phyloP scores from a whole-genome alignment of 2,329 filamentous ascomycete genomes.

The Fusarium bulbicola region DNA sequence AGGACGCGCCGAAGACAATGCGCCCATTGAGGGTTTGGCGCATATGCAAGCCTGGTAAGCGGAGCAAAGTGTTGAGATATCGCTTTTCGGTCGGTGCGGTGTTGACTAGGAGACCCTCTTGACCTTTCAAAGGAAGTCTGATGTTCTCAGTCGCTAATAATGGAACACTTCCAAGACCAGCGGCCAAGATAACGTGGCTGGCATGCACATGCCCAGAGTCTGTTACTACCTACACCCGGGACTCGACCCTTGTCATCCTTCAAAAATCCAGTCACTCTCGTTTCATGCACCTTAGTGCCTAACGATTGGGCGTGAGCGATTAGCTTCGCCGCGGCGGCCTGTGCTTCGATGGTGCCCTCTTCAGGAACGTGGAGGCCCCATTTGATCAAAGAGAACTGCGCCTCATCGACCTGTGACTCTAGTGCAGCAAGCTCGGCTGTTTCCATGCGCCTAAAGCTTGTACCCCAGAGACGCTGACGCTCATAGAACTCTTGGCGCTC shows the following conservation, averaged over 20 bases:
- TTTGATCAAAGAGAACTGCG: background rate
- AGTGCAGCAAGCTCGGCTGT: background rate
- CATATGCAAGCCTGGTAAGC: background rate
- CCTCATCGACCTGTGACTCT: background rate
- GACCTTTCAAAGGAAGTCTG: background rate
- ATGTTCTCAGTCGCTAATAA: background rate
- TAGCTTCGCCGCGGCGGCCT: background rate
- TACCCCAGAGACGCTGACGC: background rate
- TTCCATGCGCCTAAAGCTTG: background rate
- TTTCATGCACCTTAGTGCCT: background rate
- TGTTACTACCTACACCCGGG: background rate
- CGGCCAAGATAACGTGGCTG: background rate
- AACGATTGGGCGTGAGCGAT: background rate
- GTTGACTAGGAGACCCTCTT: background rate
- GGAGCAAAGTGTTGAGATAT: background rate
- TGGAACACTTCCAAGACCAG: background rate
- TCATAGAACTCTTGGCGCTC: background rate
- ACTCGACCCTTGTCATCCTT: background rate
- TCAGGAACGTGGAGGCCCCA: constrained; percentile 15
- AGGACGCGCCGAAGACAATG: background rate
- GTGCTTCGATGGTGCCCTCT: constrained; percentile 19
- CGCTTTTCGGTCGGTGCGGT: background rate
- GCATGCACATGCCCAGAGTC: background rate
- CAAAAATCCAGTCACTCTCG: background rate
- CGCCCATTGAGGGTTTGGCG: background rate